A percentile compares a stretch with the other conserved stretches of the same genome.
Evolutionary conservation across 2,329 filamentous ascomycete species (phyloP).

Genomic region (Ophiostoma piceae): DNA sequence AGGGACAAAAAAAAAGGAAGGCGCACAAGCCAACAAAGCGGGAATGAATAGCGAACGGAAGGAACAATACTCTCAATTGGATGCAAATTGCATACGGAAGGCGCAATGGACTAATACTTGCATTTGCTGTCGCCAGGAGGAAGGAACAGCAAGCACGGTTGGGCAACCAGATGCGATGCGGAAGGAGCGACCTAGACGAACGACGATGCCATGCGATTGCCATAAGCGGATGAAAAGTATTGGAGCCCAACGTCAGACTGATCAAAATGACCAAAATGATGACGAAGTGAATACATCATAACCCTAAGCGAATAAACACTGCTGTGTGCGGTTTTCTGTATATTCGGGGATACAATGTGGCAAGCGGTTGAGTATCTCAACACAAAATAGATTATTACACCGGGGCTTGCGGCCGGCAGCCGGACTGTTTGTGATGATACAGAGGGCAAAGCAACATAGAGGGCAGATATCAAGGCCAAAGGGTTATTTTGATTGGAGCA

Average conservation of each 20-base stretch:
- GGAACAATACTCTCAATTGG: not conserved
- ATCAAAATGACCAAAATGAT: not conserved
- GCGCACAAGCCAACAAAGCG: not conserved
- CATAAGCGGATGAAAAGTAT: not conserved
- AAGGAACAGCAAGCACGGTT: not conserved
- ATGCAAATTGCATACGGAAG: not conserved
- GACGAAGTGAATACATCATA: not conserved
- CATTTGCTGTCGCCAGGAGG: not conserved
- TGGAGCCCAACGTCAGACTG: not conserved
- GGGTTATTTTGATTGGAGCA: not conserved
- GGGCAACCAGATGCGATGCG: not conserved
- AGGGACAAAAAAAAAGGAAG: too few species aligned
- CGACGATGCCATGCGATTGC: not conserved
- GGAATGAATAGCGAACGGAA: not conserved
- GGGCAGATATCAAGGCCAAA: not conserved
- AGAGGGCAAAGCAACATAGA: not conserved
- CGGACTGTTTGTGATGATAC: not conserved
- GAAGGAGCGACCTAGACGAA: constrained; percentile 3
- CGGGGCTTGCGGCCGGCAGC: not conserved
- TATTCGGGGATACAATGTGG: not conserved
- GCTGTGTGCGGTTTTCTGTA: not conserved
- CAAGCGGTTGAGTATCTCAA: not conserved
- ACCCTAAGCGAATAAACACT: not conserved
- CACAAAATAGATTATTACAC: not conserved
- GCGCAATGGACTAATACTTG: not conserved